Evolutionary conservation across 2,329 filamentous ascomycete species (phyloP).

Genomic region (Fusarium austroafricanum): DNA sequence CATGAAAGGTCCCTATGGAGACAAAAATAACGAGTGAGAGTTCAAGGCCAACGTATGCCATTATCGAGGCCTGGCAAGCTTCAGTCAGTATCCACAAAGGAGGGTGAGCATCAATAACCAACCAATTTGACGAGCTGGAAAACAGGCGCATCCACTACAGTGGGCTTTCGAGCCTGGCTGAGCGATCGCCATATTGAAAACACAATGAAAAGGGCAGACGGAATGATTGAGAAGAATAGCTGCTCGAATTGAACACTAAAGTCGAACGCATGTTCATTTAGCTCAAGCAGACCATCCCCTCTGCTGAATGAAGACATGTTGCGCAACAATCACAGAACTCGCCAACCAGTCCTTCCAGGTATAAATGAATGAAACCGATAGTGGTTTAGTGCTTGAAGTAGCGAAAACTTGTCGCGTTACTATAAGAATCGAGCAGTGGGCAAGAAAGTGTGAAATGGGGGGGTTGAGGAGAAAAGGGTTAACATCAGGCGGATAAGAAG

Average conservation of each 20-base stretch:
- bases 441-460: no score
- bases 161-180: slow-evolving; percentile 46
- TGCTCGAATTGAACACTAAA: slow-evolving; percentile 63
- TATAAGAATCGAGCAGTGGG: no score
- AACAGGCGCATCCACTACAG: slow-evolving; percentile 50
- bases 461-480: no score
- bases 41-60: slow-evolving; percentile 47
- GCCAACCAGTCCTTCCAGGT: not conserved
- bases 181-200: slow-evolving; percentile 50
- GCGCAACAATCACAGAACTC: no score
- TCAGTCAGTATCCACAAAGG: not conserved
- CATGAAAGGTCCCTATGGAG: slow-evolving; percentile 23
- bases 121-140: slow-evolving; percentile 52
- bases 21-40: slow-evolving; percentile 49
- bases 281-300: not conserved
- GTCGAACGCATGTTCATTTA: slow-evolving; percentile 55
- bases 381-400: no score
- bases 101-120: slow-evolving; percentile 1
- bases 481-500: no score
- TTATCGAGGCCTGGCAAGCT: slow-evolving; percentile 36
- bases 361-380: no score
- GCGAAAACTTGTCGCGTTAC: no score
- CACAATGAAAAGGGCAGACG: slow-evolving; percentile 54
- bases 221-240: slow-evolving; percentile 57
- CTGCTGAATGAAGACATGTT: slow-evolving; percentile 1